These are phyloP conservation scores for Phytophthora pisi DNA, from an alignment of 352 stramenopile genomes.

Conservation along the genomic window DNA sequence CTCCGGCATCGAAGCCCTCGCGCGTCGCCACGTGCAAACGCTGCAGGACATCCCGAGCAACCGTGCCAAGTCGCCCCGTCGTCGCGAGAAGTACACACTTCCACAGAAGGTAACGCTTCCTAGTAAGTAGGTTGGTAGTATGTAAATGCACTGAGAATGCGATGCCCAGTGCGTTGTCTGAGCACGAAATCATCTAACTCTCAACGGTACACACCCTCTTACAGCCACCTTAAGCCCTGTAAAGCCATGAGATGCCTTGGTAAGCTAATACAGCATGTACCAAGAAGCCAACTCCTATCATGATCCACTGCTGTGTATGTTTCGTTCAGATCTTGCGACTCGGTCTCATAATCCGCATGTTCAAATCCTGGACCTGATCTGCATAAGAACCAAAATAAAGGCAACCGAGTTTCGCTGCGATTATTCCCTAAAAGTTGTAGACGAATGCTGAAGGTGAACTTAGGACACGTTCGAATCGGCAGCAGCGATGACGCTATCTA, in stretches of 20 bases:
- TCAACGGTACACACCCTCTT: background rate
- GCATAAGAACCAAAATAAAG: background rate
- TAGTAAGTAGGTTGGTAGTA: background rate
- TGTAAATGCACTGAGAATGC: background rate
- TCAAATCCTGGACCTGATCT: background rate
- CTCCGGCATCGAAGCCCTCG: background rate
- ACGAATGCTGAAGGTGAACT: background rate
- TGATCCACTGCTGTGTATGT: background rate
- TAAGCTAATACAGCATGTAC: background rate
- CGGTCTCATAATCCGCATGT: background rate
- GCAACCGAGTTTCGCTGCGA: too few relatives aligned
- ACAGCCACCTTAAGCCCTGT: background rate
- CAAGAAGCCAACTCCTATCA: background rate
- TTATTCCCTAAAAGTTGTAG: too few relatives aligned
- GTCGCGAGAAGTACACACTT: background rate
- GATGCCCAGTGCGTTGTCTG: background rate
- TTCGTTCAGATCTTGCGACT: background rate
- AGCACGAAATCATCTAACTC: background rate
- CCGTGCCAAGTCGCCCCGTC: background rate
- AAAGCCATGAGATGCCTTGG: background rate
- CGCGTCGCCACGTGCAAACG: background rate
- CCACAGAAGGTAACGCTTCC: background rate
- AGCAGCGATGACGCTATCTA: conserved; percentile 35
- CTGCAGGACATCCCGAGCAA: background rate
- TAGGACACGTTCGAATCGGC: conserved; percentile 20